A percentile compares a stretch with the other conserved stretches of the same genome.
Evolutionary conservation across 2,329 filamentous ascomycete genomes (phyloP).

Genomic region (Paracoccidioides brasiliensis): DNA sequence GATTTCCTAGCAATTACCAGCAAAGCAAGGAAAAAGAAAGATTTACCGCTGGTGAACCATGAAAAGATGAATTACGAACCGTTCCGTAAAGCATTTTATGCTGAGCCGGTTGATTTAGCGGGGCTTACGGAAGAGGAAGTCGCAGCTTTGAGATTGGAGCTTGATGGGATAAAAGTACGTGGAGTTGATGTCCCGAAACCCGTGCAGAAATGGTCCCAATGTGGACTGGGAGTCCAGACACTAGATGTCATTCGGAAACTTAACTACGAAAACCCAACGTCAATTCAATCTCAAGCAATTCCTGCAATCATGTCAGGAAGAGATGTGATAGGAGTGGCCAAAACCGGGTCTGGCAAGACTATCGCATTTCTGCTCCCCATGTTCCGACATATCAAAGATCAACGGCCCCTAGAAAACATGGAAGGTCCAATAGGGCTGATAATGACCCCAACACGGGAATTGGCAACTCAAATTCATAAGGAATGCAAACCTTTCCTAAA

Average conservation of each 20-base stretch:
- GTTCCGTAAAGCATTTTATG: constrained; percentile 91
- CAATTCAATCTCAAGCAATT: constrained; percentile 90
- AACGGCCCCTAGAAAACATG: constrained; percentile 63
- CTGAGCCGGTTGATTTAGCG: constrained; percentile 70
- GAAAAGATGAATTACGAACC: constrained; percentile 70
- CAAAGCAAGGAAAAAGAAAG: constrained; percentile 79
- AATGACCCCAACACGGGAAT: constrained; percentile 86
- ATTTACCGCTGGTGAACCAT: constrained; percentile 80
- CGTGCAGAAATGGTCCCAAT: constrained; percentile 93
- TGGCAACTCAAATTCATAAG: constrained; percentile 84
- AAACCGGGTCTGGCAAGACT: constrained; percentile 96
- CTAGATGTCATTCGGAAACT: constrained; percentile 71
- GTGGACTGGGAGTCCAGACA: constrained; percentile 74
- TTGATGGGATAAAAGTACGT: constrained; percentile 90
- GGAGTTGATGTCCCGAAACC: constrained; percentile 83
- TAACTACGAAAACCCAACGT: constrained; percentile 76
- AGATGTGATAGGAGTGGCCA: constrained; percentile 91
- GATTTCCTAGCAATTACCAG: constrained; percentile 50
- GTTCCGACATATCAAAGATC: constrained; percentile 96
- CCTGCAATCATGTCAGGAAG: constrained; percentile 91
- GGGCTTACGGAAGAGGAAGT: constrained; percentile 77
- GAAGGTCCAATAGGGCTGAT: constrained; percentile 83
- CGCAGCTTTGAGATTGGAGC: constrained; percentile 64
- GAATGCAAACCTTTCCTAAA: constrained; percentile 94
- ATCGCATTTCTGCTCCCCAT: constrained; percentile 90